These are phyloP conservation scores for Aspergillus nanangensis DNA, from an alignment of 495 filamentous ascomycete genomes.

Conservation along the genomic window DNA sequence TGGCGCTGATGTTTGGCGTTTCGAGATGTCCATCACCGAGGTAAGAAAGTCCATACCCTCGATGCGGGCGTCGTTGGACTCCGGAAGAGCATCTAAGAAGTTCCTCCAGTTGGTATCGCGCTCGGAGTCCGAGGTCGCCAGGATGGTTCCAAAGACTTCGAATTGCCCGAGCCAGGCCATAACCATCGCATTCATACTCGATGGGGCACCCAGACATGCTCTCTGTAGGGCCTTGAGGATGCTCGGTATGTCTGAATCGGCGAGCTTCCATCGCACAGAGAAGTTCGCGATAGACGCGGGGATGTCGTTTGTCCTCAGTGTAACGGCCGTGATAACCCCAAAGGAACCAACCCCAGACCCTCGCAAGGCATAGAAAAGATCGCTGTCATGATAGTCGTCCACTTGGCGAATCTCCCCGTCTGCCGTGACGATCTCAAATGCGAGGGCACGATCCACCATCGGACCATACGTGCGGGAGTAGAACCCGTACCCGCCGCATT, in stretches of 20 bases:
- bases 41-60: neutral
- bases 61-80: neutral
- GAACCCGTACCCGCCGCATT: neutral
- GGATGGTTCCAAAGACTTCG: neutral
- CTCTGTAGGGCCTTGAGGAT: neutral
- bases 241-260: neutral
- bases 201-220: neutral
- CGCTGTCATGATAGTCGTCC: neutral
- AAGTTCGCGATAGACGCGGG: neutral
- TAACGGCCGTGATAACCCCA: neutral
- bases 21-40: neutral
- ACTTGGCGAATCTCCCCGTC: neutral
- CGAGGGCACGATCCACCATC: neutral
- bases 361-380: neutral
- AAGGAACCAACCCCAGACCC: neutral
- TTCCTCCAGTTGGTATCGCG: neutral
- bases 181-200: neutral
- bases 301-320: neutral
- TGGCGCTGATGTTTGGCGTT: neutral
- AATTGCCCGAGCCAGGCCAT: neutral
- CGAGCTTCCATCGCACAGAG: neutral
- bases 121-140: neutral
- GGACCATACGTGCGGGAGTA: neutral
- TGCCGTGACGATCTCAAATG: neutral
- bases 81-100: neutral